A percentile compares a stretch with the other conserved stretches of the same genome.
Evolutionary conservation across 2,329 filamentous ascomycete genomes (phyloP).

Genomic region (Calonectria multiphialidica): DNA sequence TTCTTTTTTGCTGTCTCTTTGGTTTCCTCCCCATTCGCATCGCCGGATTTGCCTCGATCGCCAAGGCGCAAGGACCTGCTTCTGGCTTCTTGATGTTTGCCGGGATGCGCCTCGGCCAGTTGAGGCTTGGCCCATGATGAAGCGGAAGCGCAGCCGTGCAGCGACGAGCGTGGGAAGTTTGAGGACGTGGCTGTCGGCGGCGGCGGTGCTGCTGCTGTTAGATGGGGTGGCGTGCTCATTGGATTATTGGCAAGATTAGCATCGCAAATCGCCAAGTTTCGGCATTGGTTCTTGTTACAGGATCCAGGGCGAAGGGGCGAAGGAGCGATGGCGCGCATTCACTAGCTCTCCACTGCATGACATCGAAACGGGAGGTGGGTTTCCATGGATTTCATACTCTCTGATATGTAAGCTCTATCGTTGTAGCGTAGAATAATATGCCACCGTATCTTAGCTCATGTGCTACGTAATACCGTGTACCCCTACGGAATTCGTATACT

Average conservation of each 20-base stretch:
- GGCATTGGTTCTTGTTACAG: conserved; percentile 3
- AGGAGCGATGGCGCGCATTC: conserved; percentile 1
- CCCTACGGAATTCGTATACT: background rate
- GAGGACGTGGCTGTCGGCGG: background rate
- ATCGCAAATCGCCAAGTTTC: background rate
- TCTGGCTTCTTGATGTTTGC: conserved; percentile 31
- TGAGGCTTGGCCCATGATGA: background rate
- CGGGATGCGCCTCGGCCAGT: background rate
- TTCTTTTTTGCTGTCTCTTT: too few relatives aligned
- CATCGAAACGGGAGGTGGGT: background rate
- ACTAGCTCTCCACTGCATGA: conserved; percentile 2
- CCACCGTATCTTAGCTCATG: background rate
- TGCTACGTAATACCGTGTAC: background rate
- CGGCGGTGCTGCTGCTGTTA: background rate
- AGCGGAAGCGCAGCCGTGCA: background rate
- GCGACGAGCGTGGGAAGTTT: background rate
- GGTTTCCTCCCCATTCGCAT: background rate
- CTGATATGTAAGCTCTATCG: background rate
- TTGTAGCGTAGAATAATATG: background rate
- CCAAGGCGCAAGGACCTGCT: conserved; percentile 1
- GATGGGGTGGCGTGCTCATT: background rate
- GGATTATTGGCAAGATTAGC: too few relatives aligned
- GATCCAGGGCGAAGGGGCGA: conserved; percentile 3
- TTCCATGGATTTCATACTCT: background rate
- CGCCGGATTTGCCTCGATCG: conserved; percentile 8